phyloP scores from a whole-genome alignment of 2,329 filamentous ascomycete genomes.

The Proliferodiscus dingleyae region DNA sequence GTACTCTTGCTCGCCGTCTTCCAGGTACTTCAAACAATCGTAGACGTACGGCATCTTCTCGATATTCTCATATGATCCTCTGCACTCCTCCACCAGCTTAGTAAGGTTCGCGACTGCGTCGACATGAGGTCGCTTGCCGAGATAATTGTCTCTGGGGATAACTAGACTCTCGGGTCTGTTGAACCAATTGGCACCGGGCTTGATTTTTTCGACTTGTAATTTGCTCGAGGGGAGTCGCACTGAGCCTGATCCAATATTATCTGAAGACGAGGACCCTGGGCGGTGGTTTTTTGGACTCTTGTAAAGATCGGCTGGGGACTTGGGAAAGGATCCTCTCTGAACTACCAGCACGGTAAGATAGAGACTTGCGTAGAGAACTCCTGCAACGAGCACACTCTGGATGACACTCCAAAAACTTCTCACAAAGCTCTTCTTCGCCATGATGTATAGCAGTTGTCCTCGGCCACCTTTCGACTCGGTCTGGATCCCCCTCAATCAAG shows the following conservation, averaged over 20 bases:
- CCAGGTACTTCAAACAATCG: constrained; percentile 47
- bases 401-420: constrained; percentile 25
- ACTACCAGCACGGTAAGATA: constrained; percentile 25
- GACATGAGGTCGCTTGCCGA: constrained; percentile 45
- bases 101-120: constrained; percentile 50
- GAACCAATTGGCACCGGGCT: constrained; percentile 48
- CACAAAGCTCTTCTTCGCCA: constrained; percentile 26
- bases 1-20: constrained; percentile 44
- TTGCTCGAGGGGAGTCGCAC: constrained; percentile 16
- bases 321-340: constrained; percentile 25
- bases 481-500: not conserved
- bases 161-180: constrained; percentile 47
- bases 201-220: constrained; percentile 39
- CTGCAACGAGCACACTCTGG: constrained; percentile 28
- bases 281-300: constrained; percentile 13
- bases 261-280: constrained; percentile 15
- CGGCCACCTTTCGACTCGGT: constrained; percentile 3
- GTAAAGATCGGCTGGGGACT: constrained; percentile 25
- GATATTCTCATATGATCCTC: constrained; percentile 45
- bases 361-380: constrained; percentile 25
- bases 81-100: constrained; percentile 47
- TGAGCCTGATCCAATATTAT: constrained; percentile 8
- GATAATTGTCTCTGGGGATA: constrained; percentile 45
- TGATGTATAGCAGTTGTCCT: constrained; percentile 12
- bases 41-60: constrained; percentile 52